These are phyloP conservation scores for Sarocladium kiliense DNA, from an alignment of 2,329 filamentous ascomycete genomes.

Conservation along the genomic window DNA sequence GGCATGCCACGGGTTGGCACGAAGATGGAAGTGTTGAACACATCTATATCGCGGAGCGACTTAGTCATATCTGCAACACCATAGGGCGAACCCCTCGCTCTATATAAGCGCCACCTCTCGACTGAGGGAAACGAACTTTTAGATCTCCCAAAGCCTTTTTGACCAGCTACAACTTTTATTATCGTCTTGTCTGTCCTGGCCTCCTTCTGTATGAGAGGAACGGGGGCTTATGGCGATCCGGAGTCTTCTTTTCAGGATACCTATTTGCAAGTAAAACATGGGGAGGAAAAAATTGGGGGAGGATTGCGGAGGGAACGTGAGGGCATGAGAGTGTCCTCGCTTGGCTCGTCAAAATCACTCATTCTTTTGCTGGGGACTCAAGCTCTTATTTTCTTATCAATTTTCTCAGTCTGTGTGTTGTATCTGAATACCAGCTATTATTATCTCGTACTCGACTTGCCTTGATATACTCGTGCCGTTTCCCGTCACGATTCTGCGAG, in stretches of 20 bases:
- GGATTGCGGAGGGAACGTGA: background rate
- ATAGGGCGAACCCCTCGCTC: background rate
- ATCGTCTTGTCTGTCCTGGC: background rate
- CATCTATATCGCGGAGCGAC: background rate
- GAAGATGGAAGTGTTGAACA: conserved; percentile 15
- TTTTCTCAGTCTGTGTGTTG: background rate
- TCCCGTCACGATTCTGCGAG: too few relatives aligned
- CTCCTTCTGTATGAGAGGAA: background rate
- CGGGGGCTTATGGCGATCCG: background rate
- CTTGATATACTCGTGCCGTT: too few relatives aligned
- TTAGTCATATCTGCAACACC: background rate
- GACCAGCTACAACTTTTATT: background rate
- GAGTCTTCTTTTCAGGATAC: conserved; percentile 5
- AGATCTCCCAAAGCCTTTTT: background rate
- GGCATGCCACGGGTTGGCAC: background rate
- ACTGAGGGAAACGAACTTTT: background rate
- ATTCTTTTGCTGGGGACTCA: background rate
- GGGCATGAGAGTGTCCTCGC: background rate
- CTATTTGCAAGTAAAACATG: conserved; percentile 2
- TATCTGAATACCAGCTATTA: conserved; percentile 3
- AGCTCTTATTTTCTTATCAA: background rate
- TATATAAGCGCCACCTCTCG: too few relatives aligned
- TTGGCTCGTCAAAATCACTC: background rate
- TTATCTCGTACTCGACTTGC: background rate
- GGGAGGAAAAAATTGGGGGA: background rate